Evolutionary conservation across 2,329 filamentous ascomycete species (phyloP).

Genomic region (Aspergillus sp.): DNA sequence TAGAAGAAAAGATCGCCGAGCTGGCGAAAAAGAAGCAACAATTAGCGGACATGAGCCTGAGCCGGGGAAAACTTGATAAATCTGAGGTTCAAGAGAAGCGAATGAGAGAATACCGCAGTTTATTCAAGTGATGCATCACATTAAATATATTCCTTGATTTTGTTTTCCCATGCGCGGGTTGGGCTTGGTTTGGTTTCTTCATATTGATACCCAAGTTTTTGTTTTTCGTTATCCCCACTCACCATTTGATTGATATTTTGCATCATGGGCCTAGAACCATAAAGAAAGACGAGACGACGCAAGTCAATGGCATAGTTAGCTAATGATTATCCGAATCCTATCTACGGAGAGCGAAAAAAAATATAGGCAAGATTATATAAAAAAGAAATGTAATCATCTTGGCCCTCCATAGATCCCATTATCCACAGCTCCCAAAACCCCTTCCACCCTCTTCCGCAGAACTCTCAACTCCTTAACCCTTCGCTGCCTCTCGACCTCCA

Average conservation of each 20-base stretch:
- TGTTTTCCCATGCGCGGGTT: background rate
- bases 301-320: conserved; percentile 8
- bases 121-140: conserved; percentile 49
- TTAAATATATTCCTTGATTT: conserved; percentile 8
- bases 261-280: conserved; percentile 1
- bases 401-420: conserved; percentile 34
- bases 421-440: conserved; percentile 42
- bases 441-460: conserved; percentile 43
- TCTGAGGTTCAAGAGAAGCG: conserved; percentile 65
- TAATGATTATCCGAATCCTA: background rate
- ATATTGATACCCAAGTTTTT: conserved; percentile 15
- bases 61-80: conserved; percentile 60
- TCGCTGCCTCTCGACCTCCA: conserved; percentile 43
- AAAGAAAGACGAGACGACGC: conserved; percentile 13
- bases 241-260: conserved; percentile 5
- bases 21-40: conserved; percentile 92
- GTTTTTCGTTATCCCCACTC: background rate
- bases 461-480: conserved; percentile 45
- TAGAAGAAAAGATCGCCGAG: conserved; percentile 90
- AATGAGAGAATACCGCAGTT: conserved; percentile 59
- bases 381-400: background rate
- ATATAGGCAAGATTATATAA: background rate
- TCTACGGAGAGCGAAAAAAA: too few species aligned
- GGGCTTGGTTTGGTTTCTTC: conserved; percentile 11
- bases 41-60: conserved; percentile 83